A percentile compares a stretch with the other conserved stretches of the same genome.
Conservation (phyloP, 2,329 filamentous ascomycete genomes). For the Gliomastix tumulicola region DNA sequence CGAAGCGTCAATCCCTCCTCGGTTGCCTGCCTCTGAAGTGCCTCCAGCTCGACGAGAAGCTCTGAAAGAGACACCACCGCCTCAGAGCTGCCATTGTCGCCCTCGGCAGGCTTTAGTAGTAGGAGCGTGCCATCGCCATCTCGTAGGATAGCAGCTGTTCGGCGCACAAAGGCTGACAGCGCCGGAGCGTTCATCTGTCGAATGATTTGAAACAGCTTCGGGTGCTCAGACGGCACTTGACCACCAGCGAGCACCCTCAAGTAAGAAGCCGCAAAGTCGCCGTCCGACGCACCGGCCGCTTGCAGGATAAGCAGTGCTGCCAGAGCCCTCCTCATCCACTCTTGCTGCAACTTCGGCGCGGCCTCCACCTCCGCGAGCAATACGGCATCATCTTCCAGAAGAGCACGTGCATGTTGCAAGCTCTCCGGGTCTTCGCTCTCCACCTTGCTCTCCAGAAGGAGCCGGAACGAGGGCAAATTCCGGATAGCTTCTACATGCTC, state of each 20-base stretch:
- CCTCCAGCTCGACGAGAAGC: slow-evolving; percentile 37
- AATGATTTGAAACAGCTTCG: no score
- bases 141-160: slow-evolving; percentile 16
- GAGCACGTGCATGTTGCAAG: slow-evolving; percentile 31
- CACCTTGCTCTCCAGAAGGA: slow-evolving; percentile 34
- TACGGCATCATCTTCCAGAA: slow-evolving; percentile 54
- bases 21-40: slow-evolving; percentile 36
- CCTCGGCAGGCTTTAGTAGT: slow-evolving; percentile 4
- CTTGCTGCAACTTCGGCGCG: slow-evolving; percentile 19
- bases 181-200: slow-evolving; percentile 43
- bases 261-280: slow-evolving; percentile 50
- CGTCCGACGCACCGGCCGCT: slow-evolving; percentile 24
- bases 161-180: slow-evolving; percentile 16
- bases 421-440: slow-evolving; percentile 31
- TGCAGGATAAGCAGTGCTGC: slow-evolving; percentile 40
- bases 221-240: slow-evolving; percentile 40
- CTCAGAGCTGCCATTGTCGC: background rate
- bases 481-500: slow-evolving; percentile 63
- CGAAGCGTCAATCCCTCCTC: slow-evolving; percentile 47
- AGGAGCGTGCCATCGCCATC: slow-evolving; percentile 29
- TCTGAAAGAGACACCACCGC: slow-evolving; percentile 21
- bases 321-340: slow-evolving; percentile 31
- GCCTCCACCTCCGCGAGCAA: slow-evolving; percentile 37
- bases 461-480: slow-evolving; percentile 61
- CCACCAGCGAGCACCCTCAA: slow-evolving; percentile 52